Base-by-base conservation (phyloP, 805 yeast species). In the Saturnispora serradocipensis region DNA sequence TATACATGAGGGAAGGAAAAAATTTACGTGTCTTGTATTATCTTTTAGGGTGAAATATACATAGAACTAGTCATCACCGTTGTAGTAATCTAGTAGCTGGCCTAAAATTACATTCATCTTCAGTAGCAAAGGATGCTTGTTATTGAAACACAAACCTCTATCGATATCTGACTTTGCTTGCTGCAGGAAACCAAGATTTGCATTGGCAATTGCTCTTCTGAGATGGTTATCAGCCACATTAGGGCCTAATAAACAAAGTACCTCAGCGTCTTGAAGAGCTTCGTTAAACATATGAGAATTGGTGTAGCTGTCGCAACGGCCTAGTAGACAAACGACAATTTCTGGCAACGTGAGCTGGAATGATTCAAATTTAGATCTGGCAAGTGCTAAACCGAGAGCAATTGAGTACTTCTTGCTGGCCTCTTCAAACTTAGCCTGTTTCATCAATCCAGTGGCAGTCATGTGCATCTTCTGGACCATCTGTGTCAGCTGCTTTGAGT, bases 311-410 rank as follows among this genome's bases (percentile, higher is more conserved):
- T 86, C 95, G 25, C 87, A 77, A 56, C 90, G 73, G 48, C 86
- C 81, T 73, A 82, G 81, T 50, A 86, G 66, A 62, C 85, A 78
- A 58, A 81, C 74, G 43, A 79, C 74, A 47, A 84, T 66, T 63
- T 86, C 93, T 63, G 81, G 86, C 47, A 85, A 64, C 27, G 86
- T 84, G 15, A 84, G 74, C 55, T 80, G 88, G 64, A 86, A 86
- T 5, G 84, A 72, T 61, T 86, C 93, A 69, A 83, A 84, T 62
- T 83, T 82, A 42, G 83, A 77, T 66, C 93, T 75, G 58, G 84
- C 81, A 45, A 72, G 65, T 15, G 84, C 78, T 75, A 84, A 76
- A 50, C 84, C 88, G 35, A 86, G 71, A 3, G 87, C 91, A 42
- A 84, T 69, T 7, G 78, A 63, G 58, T 83, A 77, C 58, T 81